Conservation (phyloP, 805 yeast genomes). For the Isabelozyma gotoi region DNA sequence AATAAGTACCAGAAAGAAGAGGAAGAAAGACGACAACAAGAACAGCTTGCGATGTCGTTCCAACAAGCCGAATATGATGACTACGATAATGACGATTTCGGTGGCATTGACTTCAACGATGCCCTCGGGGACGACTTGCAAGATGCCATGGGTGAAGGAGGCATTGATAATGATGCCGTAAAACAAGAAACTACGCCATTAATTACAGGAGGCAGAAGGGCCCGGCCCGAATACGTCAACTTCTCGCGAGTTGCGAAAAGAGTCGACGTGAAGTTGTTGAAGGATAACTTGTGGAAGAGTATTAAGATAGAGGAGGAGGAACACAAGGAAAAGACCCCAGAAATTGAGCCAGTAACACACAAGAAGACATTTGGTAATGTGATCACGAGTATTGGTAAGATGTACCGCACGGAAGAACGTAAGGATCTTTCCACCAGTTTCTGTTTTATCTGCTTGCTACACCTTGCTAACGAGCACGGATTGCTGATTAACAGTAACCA, state of each 20-base stretch:
- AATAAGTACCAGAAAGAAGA: conserved; percentile 50
- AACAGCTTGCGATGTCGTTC: conserved; percentile 33
- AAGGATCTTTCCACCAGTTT: conserved; percentile 46
- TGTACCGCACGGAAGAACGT: conserved; percentile 37
- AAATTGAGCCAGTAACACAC: conserved; percentile 31
- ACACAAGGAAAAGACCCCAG: conserved; percentile 22
- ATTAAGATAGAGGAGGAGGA: conserved; percentile 19
- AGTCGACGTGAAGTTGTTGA: conserved; percentile 39
- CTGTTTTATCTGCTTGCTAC: conserved; percentile 44
- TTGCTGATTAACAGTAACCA: conserved; percentile 31
- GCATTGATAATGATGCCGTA: conserved; percentile 8
- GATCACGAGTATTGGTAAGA: conserved; percentile 29
- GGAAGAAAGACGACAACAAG: conserved; percentile 37
- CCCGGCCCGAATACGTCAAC: conserved; percentile 39
- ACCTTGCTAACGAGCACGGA: conserved; percentile 46
- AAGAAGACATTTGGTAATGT: conserved; percentile 30
- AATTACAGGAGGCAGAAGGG: conserved; percentile 20
- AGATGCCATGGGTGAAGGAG: conserved; percentile 3
- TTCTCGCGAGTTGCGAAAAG: conserved; percentile 43
- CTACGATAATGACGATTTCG: conserved; percentile 34
- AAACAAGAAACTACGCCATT: conserved; percentile 15
- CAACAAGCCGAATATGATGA: conserved; percentile 44
- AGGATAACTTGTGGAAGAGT: conserved; percentile 41
- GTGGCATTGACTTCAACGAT: conserved; percentile 44
- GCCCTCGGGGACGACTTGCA: conserved; percentile 29